Evolutionary conservation across 2,329 filamentous ascomycete species (phyloP), one percentile per base, ranked within the genome.

Genomic region (Pleoardoris graminearum): DNA sequence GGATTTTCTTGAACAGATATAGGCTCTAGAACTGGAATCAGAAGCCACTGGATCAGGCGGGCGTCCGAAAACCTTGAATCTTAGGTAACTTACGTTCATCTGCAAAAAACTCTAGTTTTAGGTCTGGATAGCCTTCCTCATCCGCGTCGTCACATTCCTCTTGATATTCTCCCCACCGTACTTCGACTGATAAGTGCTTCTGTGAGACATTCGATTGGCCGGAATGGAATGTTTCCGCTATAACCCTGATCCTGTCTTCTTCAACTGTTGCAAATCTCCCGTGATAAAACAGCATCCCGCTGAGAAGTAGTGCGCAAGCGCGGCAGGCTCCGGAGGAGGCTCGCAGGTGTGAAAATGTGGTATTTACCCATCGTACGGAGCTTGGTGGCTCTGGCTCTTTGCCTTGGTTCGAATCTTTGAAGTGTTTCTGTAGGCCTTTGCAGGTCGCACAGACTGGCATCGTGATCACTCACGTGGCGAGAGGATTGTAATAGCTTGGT

Each of bases 41-140:
- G n/a, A n/a, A n/a, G n/a, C n/a, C n/a, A n/a, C n/a, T n/a, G n/a
- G n/a, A n/a, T n/a, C n/a, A n/a, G n/a, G n/a, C n/a, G n/a, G n/a
- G n/a, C 21, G 25, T 22, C 16, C 17, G 25, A 37, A 36, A 25
- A 43, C 35, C 21, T 10, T 19, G 23, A 36, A 27, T 42, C 42
- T 46, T 39, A 30, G 35, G 23, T 36, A 25, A 48, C 66, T 19
- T 68, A 71, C 70, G 67, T 68, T 62, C 58, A 51, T 71, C 68
- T 51, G 68, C 69, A 39, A 68, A 73, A 50, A 70, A 69, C 45
- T 73, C 70, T 1, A 73, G 58, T 35, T 70, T 72, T 41, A 73
- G 59, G 45, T 73, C 68, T 37, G 70, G 67, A 56, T 67, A 67
- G 36, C 59, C 59, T 19, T 57, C 33, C 2, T 60, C 50, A 38